These are phyloP conservation scores for Acacia crassicarpa DNA, from an alignment of 306 rosid genomes.

Conservation along the genomic window DNA sequence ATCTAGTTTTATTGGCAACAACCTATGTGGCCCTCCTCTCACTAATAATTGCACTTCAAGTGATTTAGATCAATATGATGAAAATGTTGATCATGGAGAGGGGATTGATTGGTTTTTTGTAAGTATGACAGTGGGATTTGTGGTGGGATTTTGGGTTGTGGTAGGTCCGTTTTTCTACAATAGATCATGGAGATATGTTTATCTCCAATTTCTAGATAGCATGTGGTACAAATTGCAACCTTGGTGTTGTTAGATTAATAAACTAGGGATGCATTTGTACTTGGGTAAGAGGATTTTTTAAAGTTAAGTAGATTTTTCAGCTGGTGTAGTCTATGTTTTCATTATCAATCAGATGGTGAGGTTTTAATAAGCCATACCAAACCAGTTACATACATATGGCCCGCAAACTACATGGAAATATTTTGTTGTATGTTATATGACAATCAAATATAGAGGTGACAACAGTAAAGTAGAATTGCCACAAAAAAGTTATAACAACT, in stretches of 20 bases:
- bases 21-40: constrained; percentile 19
- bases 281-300: too few relatives aligned
- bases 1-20: constrained; percentile 26
- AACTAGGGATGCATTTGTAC: not conserved
- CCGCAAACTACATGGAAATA: too few relatives aligned
- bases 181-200: constrained; percentile 21
- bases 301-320: too few relatives aligned
- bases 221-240: constrained; percentile 10
- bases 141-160: constrained; percentile 25
- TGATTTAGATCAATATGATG: not conserved
- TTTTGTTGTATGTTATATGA: too few relatives aligned
- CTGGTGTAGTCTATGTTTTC: too few relatives aligned
- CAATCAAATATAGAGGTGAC: too few relatives aligned
- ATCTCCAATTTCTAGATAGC: not conserved
- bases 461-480: too few relatives aligned
- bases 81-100: not conserved
- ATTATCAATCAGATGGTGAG: too few relatives aligned
- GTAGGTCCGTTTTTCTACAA: constrained; percentile 15
- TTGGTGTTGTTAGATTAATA: not conserved
- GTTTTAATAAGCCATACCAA: too few relatives aligned
- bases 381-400: too few relatives aligned
- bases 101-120: constrained; percentile 22
- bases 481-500: too few relatives aligned
- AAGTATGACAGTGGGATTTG: constrained; percentile 13
- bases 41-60: not conserved